Evolutionary conservation across 116 monocot genomes (phyloP).

Genomic region (Papilionanthe hybrid): DNA sequence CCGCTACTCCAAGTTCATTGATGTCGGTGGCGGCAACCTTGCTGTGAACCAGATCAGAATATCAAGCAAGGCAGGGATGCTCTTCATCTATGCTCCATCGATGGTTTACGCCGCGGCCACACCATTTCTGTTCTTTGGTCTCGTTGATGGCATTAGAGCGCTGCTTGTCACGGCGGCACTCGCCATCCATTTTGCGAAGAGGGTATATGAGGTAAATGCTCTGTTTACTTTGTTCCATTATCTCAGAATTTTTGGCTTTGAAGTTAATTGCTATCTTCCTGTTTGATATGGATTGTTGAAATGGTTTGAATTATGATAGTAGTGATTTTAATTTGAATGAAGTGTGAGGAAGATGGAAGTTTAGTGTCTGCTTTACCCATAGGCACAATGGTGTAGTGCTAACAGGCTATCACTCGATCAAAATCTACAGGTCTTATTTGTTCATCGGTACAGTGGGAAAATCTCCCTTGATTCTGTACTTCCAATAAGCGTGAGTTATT

Average conservation of each 20-base stretch:
- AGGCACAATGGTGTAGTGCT: background rate
- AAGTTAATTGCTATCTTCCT: background rate
- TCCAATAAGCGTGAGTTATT: constrained; percentile 39
- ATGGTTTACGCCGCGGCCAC: constrained; percentile 29
- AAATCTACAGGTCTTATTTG: constrained; percentile 51
- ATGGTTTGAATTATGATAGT: no score
- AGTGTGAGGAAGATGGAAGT: background rate
- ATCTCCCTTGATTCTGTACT: constrained; percentile 32
- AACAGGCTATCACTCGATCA: background rate
- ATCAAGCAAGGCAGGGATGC: constrained; percentile 50
- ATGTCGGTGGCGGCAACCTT: background rate
- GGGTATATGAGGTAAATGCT: constrained; percentile 59
- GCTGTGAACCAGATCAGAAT: constrained; percentile 5
- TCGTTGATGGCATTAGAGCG: constrained; percentile 13
- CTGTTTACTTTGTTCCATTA: background rate
- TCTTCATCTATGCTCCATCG: constrained; percentile 49
- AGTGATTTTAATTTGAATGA: background rate
- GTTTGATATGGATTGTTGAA: background rate
- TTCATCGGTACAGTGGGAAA: constrained; percentile 58
- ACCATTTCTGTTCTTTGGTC: constrained; percentile 33
- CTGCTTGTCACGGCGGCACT: constrained; percentile 34
- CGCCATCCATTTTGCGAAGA: constrained; percentile 58
- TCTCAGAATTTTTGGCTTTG: background rate
- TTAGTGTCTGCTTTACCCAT: no score
- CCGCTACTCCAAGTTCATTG: constrained; percentile 75